phyloP scores from a whole-genome alignment of 2,329 filamentous ascomycete genomes.

The Neopestalotiopsis clavispora region DNA sequence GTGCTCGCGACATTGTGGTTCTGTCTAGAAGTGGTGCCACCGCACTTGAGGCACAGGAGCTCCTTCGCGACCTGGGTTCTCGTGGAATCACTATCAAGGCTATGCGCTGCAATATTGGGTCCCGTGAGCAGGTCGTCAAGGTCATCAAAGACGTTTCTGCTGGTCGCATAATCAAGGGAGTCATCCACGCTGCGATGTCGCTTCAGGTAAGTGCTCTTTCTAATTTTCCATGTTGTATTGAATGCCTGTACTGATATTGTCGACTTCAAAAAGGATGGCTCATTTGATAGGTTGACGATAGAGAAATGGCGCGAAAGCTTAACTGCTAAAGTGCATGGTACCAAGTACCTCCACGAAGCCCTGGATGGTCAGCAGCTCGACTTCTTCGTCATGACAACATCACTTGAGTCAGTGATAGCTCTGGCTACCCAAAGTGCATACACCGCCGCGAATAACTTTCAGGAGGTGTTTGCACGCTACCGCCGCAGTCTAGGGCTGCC shows the following conservation, averaged over 20 bases:
- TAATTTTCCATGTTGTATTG: too few species aligned
- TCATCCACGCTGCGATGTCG: conserved; percentile 36
- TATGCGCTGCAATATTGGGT: too few species aligned
- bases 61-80: too few species aligned
- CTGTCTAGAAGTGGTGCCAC: conserved; percentile 23
- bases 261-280: too few species aligned
- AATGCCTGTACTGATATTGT: too few species aligned
- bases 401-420: conserved; percentile 27
- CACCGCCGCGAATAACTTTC: conserved; percentile 37
- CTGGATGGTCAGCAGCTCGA: conserved; percentile 23
- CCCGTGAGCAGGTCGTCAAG: too few species aligned
- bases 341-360: conserved; percentile 33
- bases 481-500: conserved; percentile 31
- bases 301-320: conserved; percentile 28
- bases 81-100: too few species aligned
- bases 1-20: conserved; percentile 13
- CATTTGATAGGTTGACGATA: conserved; percentile 24
- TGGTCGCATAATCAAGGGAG: conserved; percentile 21
- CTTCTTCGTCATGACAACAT: conserved; percentile 33
- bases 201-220: too few species aligned
- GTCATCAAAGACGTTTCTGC: conserved; percentile 25
- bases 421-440: conserved; percentile 35
- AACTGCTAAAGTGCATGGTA: conserved; percentile 34
- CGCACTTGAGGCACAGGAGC: conserved; percentile 25
- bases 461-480: conserved; percentile 34